Percentiles rank a stretch among this genome's conserved stretches.
These are phyloP conservation scores for Wickerhamiella vanderwaltii DNA, from an alignment of 805 yeast genomes.

Conservation along the genomic window DNA sequence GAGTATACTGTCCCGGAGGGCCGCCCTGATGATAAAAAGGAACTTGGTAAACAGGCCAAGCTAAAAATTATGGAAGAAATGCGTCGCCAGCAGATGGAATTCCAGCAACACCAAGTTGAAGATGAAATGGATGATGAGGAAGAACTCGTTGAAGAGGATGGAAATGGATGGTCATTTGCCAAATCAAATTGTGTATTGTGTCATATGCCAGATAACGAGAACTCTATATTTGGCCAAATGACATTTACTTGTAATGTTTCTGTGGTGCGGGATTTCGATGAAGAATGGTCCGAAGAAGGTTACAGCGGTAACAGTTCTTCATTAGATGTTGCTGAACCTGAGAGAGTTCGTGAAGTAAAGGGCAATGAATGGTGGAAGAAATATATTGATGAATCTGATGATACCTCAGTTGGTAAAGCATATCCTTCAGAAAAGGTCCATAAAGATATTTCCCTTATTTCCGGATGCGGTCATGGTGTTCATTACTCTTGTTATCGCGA, in stretches of 20 bases:
- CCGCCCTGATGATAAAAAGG: constrained; percentile 49
- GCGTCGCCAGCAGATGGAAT: constrained; percentile 65
- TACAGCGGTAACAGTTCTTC: constrained; percentile 8
- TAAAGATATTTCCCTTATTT: constrained; percentile 31
- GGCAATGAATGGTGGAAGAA: constrained; percentile 30
- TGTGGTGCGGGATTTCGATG: constrained; percentile 1
- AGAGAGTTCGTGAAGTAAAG: constrained; percentile 12
- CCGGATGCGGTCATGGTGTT: constrained; percentile 91
- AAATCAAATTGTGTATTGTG: constrained; percentile 68
- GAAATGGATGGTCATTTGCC: constrained; percentile 52
- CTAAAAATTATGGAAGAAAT: constrained; percentile 64
- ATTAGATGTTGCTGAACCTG: constrained; percentile 15
- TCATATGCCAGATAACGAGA: constrained; percentile 56
- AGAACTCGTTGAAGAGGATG: constrained; percentile 11
- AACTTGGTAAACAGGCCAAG: constrained; percentile 56
- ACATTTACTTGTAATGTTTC: constrained; percentile 36
- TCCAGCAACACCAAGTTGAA: constrained; percentile 33
- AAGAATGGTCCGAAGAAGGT: constrained; percentile 9
- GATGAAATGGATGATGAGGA: constrained; percentile 16
- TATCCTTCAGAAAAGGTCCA: constrained; percentile 32
- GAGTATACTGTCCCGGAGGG: constrained; percentile 13
- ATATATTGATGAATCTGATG: constrained; percentile 30
- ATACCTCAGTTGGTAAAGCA: constrained; percentile 56
- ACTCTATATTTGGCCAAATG: constrained; percentile 65
- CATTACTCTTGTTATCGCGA: constrained; percentile 67